These are phyloP conservation scores for Gymnopilus dilepis DNA, from an alignment of 768 basidiomycete species.

Conservation along the genomic window DNA sequence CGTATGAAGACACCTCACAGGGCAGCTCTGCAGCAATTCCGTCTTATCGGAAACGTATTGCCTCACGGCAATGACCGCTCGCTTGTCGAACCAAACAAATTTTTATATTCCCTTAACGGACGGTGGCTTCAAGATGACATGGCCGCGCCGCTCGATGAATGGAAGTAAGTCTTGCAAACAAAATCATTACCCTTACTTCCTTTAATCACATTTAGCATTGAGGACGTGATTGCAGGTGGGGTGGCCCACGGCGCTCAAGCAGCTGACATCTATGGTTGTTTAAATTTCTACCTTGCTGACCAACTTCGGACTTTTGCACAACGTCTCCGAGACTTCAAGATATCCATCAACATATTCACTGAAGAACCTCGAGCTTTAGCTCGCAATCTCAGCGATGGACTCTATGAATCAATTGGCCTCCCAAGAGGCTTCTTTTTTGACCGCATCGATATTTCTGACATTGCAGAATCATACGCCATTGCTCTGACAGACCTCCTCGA, in stretches of 20 bases:
- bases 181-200: not conserved
- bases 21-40: conserved; percentile 43
- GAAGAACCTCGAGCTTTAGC: conserved; percentile 41
- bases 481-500: conserved; percentile 39
- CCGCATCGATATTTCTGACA: conserved; percentile 55
- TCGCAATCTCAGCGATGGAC: conserved; percentile 23
- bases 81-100: conserved; percentile 44
- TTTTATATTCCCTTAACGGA: conserved; percentile 43
- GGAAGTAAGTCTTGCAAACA: conserved; percentile 40
- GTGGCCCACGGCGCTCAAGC: conserved; percentile 39
- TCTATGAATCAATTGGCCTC: conserved; percentile 22
- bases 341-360: conserved; percentile 39
- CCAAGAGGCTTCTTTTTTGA: conserved; percentile 40
- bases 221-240: conserved; percentile 39
- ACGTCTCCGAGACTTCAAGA: conserved; percentile 37
- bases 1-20: conserved; percentile 48
- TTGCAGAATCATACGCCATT: conserved; percentile 46
- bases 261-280: conserved; percentile 55
- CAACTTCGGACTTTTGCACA: conserved; percentile 45
- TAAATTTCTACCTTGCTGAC: conserved; percentile 50
- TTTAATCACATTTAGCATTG: conserved; percentile 30
- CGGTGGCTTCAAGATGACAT: conserved; percentile 45
- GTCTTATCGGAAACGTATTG: conserved; percentile 45
- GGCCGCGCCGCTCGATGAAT: conserved; percentile 47
- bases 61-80: conserved; percentile 49